Base-by-base conservation (phyloP, 768 basidiomycete genomes). In the Cystobasidiopsis lactophilus region DNA sequence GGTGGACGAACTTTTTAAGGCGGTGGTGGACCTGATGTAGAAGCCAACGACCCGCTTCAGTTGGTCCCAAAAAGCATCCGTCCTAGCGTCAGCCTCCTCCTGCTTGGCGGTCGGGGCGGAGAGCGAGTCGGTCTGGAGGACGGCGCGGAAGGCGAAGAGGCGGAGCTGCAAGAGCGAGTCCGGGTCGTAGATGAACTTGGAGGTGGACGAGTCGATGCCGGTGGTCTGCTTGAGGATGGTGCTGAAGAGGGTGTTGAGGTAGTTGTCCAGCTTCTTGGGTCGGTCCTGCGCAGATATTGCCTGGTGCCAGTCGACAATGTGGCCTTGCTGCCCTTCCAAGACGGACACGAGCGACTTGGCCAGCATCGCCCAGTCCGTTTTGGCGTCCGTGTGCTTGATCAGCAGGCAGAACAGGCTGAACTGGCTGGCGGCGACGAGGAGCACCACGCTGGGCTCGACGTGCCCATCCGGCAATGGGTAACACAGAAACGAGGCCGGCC, bases 31-130 rank as follows among this genome's bases (percentile, higher is more conserved):
- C 10, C 45, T 13, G 16, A 29, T 27, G 45, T 27, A 29, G 5
- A 47, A 30, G 11, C 23, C 23, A 13, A 47, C 45, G 26, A 29
- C 14, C 30, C 30, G 23, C 30, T 47, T 47, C 5, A 47, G 24
- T n/a, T 47, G 45, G 30, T 47, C 45, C 45, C 45, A 47, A 29
- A 47, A 29, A 4, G 45, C 45, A 27, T 47, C 45, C 16, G 30
- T n/a, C 14, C 45, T 47, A 13, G 23, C 30, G 11, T 29, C 26
- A 9, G 30, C 16, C 29, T 47, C 45, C 9, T 47, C 24, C 14
- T 9, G 29, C 23, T n/a, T 31, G 18, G 14, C 14, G 11, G 45
- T 10, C n/a, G n/a, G n/a, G 14, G 45, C 14, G 4, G 24, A 23
- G 16, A 47, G 14, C 5, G 45, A 18, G 11, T n/a, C 24, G 30